A percentile compares a stretch with the other conserved stretches of the same genome.
Conservation (phyloP, 2,329 filamentous ascomycete species). For the Tolypocladium endophyticum region DNA sequence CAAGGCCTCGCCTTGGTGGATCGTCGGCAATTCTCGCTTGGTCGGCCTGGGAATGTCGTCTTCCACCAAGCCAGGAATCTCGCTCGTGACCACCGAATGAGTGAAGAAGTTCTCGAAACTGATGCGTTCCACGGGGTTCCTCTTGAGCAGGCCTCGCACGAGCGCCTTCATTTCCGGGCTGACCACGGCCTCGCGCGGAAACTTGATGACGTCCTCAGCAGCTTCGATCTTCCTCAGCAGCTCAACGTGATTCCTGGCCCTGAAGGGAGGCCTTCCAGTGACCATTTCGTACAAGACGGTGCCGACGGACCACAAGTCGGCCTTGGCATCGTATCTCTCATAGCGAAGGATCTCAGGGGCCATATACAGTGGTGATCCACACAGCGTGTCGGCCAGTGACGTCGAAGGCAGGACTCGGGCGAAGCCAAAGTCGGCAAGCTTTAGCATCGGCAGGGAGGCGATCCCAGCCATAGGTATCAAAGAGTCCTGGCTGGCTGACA, state of each 20-base stretch:
- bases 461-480: slow-evolving; percentile 73
- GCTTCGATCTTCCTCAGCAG: slow-evolving; percentile 85
- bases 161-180: slow-evolving; percentile 70
- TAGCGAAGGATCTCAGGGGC: slow-evolving; percentile 95
- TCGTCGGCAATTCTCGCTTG: slow-evolving; percentile 23
- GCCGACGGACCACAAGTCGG: slow-evolving; percentile 94
- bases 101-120: slow-evolving; percentile 80
- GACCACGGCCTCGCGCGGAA: slow-evolving; percentile 61
- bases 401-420: slow-evolving; percentile 84
- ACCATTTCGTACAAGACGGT: slow-evolving; percentile 96
- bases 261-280: slow-evolving; percentile 79
- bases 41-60: slow-evolving; percentile 52
- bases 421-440: slow-evolving; percentile 98
- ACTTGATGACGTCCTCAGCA: slow-evolving; percentile 75
- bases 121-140: slow-evolving; percentile 74
- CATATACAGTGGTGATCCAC: slow-evolving; percentile 96
- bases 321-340: slow-evolving; percentile 94
- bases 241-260: slow-evolving; percentile 90
- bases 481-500: slow-evolving; percentile 68
- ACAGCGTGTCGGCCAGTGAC: slow-evolving; percentile 88
- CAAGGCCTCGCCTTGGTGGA: slow-evolving; percentile 18
- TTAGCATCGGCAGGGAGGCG: slow-evolving; percentile 83
- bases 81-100: slow-evolving; percentile 58
- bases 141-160: slow-evolving; percentile 72
- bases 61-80: slow-evolving; percentile 71